phyloP scores from a whole-genome alignment of 108 stramenopile species.

The Fistulifera pelliculosa region DNA sequence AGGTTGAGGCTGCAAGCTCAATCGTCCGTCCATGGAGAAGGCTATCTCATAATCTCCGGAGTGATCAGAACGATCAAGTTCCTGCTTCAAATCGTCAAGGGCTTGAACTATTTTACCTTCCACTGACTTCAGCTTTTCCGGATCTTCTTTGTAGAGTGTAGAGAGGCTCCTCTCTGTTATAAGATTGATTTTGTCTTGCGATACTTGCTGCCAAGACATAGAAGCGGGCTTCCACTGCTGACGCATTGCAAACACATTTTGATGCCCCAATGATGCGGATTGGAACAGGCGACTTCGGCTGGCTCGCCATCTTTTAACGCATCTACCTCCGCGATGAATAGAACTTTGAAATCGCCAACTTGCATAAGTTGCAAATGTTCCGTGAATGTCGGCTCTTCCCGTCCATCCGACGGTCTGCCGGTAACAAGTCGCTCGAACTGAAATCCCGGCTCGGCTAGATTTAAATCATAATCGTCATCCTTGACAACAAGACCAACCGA shows the following conservation, averaged over 20 bases:
- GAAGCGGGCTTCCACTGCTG: slow-evolving; percentile 8
- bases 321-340: slow-evolving; percentile 14
- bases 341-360: slow-evolving; percentile 3
- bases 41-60: too few relatives aligned
- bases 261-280: slow-evolving; percentile 12
- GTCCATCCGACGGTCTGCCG: slow-evolving; percentile 1
- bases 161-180: too few relatives aligned
- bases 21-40: too few relatives aligned
- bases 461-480: slow-evolving; percentile 4
- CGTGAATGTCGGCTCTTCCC: neutral
- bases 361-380: slow-evolving; percentile 18
- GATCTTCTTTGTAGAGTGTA: too few relatives aligned
- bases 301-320: slow-evolving; percentile 13
- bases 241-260: slow-evolving; percentile 20
- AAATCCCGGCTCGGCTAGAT: slow-evolving; percentile 14
- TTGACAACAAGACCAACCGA: slow-evolving; percentile 12
- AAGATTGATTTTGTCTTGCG: too few relatives aligned
- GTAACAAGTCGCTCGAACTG: slow-evolving; percentile 24
- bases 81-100: too few relatives aligned
- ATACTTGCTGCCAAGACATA: slow-evolving; percentile 15
- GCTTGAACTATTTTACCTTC: too few relatives aligned
- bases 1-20: too few relatives aligned
- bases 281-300: slow-evolving; percentile 15
- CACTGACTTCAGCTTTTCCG: too few relatives aligned
- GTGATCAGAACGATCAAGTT: too few relatives aligned